Conservation (phyloP, 176 grass and related monocot genomes). For the Paspalum vaginatum region DNA sequence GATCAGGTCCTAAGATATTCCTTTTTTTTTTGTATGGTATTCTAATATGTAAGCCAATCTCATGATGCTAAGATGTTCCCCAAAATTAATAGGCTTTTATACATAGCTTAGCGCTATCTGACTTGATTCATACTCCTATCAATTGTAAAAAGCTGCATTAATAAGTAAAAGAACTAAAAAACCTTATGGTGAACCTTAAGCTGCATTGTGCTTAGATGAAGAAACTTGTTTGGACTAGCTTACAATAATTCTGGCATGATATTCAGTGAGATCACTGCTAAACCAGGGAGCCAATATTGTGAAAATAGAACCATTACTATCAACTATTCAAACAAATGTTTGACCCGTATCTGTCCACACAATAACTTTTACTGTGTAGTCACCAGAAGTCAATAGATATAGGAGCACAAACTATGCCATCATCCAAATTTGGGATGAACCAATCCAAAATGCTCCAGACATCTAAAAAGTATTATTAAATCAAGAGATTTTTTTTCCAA, state of each 20-base stretch:
- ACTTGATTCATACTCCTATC: background rate
- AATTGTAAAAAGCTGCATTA: background rate
- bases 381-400: slow-evolving; percentile 58
- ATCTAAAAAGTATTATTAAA: background rate
- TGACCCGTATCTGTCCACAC: slow-evolving; percentile 70
- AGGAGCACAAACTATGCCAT: slow-evolving; percentile 58
- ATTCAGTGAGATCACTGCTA: background rate
- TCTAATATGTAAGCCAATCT: background rate
- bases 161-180: too few relatives aligned
- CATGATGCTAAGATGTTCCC: background rate
- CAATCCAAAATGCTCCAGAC: slow-evolving; percentile 49
- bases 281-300: background rate
- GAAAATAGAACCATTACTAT: slow-evolving; percentile 13
- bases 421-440: slow-evolving; percentile 61
- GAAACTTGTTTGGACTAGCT: background rate
- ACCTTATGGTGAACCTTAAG: background rate
- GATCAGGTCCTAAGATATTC: background rate
- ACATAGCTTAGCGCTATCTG: background rate
- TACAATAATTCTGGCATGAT: background rate
- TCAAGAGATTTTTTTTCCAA: background rate
- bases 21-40: background rate
- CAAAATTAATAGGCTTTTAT: background rate
- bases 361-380: slow-evolving; percentile 60
- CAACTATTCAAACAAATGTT: slow-evolving; percentile 33
- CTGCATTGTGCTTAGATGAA: background rate